Base-by-base conservation (phyloP, 2,329 filamentous ascomycete species). In the Colletotrichum caudatum region DNA sequence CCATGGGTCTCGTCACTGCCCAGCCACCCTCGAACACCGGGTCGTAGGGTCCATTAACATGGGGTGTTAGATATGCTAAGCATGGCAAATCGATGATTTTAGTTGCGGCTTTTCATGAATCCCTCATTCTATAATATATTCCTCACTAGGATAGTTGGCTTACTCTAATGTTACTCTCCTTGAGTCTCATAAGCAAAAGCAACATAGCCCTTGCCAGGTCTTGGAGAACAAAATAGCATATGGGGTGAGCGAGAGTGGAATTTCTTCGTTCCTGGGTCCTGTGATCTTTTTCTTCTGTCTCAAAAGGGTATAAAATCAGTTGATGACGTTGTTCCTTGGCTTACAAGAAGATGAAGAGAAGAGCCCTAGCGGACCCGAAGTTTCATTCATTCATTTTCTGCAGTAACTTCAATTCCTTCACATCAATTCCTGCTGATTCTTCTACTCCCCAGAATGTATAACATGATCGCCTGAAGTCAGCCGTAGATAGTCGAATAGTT, bases 241-340 rank as follows among this genome's bases (percentile, higher is more conserved):
- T 18, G 5, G 7, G 26, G 50, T 53, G 33, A 18, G 33, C 1
- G 4, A 51, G 16, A 7, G 14, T 7, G 23, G 29, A 29, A 9
- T 9, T 1, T 29, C 3, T 9, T 9, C 16, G 33, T 29, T 14
- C 9, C 6, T 4, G 2, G 0, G 1, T 9, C 3, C 12, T 14
- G 9, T 8, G n/a, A n/a, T 11, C 6, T 9, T 11, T n/a, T 29
- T 2, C 0, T 8, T 20, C 4, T 33, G 6, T 2, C 3, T 11
- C 16, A 3, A 33, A 8, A 9, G 3, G 1, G 33, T 3, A 29
- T 2, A 18, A 18, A 4, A 6, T 16, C 16, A 7, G 2, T 9
- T 18, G 5, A 7, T 29, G 3, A 29, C 2, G 5, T 16, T 53
- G 14, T 53, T 18, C 14, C 11, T 8, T 53, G 0, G 14, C 9